Base-by-base conservation (phyloP, 1,139 yeast species). In the Taiozyma onychis region DNA sequence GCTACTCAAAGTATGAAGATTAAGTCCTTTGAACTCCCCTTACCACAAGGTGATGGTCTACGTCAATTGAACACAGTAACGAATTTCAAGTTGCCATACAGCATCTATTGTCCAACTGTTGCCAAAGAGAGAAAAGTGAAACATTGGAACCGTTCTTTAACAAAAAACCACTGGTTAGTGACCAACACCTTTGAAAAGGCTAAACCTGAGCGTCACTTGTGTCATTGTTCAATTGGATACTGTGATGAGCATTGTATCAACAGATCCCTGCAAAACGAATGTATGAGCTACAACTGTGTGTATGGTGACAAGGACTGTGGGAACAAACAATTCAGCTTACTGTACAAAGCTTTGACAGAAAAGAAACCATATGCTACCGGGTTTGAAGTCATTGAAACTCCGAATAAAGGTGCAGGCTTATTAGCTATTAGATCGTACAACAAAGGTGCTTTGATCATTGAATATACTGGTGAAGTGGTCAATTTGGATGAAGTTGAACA, bases 401-500 rank as follows among this genome's bases (percentile, higher is more conserved):
- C 64, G 9, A 51, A 55, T 13, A 67, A 69, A 48, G 77, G 76
- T 2, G 61, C 59, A 44, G 76, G 77, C 0, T 57, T 73, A 9
- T 50, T 69, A 7, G 66, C 76, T 2, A 61, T 66, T 1, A 59
- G 75, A 28, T 51, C 63, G 0, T 73, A 67, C 48, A 55, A 57
- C 6, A 65, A 72, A 0, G 68, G 69, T 2, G 67, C 69, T n/a
- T 58, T 73, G 13, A 69, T 73, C 42, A 59, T 72, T n/a, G 77
- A 73, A 51, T 73, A 72, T 53, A 71, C 75, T 1, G 77, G 77
- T 10, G 77, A 72, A 43, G 70, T 73, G 6, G 68, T 73, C 26
- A 64, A 67, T 39, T 62, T 63, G 10, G 55, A 57, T 16, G 58
- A 57, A 18, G 57, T 55, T 42, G 57, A 56, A n/a, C 30, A 42